Conservation (phyloP, 306 rosid species). For the Cucurbita maxima region DNA sequence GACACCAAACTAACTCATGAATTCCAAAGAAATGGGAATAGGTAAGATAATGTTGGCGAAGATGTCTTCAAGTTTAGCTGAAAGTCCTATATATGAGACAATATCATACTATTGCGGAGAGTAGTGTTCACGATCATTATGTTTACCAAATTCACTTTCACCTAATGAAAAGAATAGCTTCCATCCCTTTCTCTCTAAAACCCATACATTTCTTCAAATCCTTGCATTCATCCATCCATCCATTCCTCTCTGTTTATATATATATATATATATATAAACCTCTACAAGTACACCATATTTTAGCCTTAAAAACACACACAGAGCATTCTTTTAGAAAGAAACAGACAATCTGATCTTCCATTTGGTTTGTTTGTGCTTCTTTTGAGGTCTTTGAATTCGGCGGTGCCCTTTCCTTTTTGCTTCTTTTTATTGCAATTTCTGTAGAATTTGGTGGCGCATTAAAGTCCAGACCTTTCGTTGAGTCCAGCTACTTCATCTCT, state of each 20-base stretch:
- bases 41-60: no score
- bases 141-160: conserved; percentile 41
- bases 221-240: no score
- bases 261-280: neutral
- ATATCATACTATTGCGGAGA: no score
- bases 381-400: conserved; percentile 47
- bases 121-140: no score
- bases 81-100: no score
- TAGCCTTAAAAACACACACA: neutral
- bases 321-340: conserved; percentile 21
- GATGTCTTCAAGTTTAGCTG: no score
- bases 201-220: neutral
- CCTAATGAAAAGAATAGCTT: conserved; percentile 46
- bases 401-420: conserved; percentile 17
- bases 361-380: conserved; percentile 21
- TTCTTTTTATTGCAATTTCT: conserved; percentile 8
- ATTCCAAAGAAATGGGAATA: no score
- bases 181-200: conserved; percentile 12
- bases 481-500: neutral
- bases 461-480: conserved; percentile 18
- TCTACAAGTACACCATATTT: neutral
- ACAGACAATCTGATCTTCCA: neutral
- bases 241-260: no score
- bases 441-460: conserved; percentile 48
- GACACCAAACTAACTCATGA: no score